Evolutionary conservation across 768 basidiomycete species (phyloP), one percentile per base, ranked within the genome.

Genomic region (Boletales sp.): DNA sequence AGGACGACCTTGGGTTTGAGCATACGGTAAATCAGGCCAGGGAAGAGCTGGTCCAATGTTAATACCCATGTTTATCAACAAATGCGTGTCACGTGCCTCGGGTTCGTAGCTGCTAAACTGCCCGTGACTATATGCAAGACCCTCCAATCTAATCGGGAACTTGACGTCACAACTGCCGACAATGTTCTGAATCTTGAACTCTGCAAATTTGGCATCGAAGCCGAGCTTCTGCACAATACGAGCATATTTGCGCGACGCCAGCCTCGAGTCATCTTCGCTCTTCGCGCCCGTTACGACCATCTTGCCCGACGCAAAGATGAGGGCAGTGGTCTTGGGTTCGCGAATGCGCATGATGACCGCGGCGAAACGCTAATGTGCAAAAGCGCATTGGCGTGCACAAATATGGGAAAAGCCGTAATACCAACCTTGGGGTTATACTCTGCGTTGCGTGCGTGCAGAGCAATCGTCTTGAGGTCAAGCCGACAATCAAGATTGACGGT

Each of bases 301-400:
- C 82, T 98, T 99, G 66, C 96, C 96, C 50, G 93, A 95, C 32
- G 96, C 96, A 71, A 99, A 99, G 71, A 99, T 98, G 60, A 99
- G 84, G 19, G 95, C 96, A 45, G 96, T 99, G 52, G 96, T 99
- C 79, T 99, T 99, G 44, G 96, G 96, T 62, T 98, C 96, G 59
- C 96, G 94, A 66, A 99, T 98, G 71, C 96, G 92, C 96, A 99
- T 99, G 74, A 99, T 98, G 60, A 98, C 96, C 53, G 96, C 96
- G 61, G 95, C 96, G 77, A 99, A 99, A 87, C 96, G 96, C 96
- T 99, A 72, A 76, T 72, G 78, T 74, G 73, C 74, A 75, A 72
- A 63, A 77, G 74, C 74, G 81, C 81, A 79, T 81, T 78, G 80
- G 76, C 73, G 77, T 73, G 71, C 72, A 70, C 70, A 75, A 70